phyloP scores from a whole-genome alignment of 73 alveolate genomes.

The Blepharisma stoltei region DNA sequence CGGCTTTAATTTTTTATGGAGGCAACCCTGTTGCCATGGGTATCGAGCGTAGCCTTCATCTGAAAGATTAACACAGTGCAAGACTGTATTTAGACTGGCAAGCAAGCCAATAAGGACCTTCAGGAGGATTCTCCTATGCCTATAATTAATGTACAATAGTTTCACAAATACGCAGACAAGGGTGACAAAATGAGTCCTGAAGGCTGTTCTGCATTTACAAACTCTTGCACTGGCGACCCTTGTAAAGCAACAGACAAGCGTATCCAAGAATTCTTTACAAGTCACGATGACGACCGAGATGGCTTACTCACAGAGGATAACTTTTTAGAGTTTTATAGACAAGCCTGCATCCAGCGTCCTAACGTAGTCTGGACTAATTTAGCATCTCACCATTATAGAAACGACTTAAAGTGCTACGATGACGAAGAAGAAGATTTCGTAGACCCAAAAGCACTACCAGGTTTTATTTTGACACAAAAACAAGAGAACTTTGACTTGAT shows the following conservation, averaged over 20 bases:
- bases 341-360: constrained; percentile 47
- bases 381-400: constrained; percentile 56
- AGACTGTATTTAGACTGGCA: too few species aligned
- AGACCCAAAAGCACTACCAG: constrained; percentile 54
- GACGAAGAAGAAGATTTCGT: constrained; percentile 39
- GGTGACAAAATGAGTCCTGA: constrained; percentile 67
- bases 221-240: constrained; percentile 74
- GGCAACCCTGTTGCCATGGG: too few species aligned
- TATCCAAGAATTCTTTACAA: constrained; percentile 47
- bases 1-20: too few species aligned
- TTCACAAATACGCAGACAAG: constrained; percentile 52
- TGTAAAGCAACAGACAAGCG: constrained; percentile 60
- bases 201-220: constrained; percentile 61
- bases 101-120: too few species aligned
- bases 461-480: constrained; percentile 61
- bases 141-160: too few species aligned
- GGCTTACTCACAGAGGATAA: constrained; percentile 47
- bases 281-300: constrained; percentile 63
- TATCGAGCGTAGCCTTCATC: too few species aligned
- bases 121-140: too few species aligned
- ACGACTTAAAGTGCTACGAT: constrained; percentile 60
- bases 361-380: constrained; percentile 78
- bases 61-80: too few species aligned
- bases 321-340: constrained; percentile 66
- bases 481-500: constrained; percentile 58